These are phyloP conservation scores for Geotrichum histeridarum DNA, from an alignment of 1,139 yeast genomes.

Conservation along the genomic window DNA sequence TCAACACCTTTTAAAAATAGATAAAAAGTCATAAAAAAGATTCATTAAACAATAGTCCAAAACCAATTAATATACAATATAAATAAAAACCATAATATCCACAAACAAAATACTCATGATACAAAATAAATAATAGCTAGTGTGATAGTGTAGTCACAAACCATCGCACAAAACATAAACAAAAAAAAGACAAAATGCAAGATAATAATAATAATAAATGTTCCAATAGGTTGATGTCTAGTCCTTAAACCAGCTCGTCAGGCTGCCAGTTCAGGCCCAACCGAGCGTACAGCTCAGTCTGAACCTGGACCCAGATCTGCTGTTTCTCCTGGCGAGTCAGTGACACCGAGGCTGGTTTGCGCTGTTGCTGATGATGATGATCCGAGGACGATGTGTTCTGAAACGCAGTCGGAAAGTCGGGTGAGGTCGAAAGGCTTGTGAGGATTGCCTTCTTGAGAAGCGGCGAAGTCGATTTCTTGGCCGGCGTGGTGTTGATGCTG, in stretches of 20 bases:
- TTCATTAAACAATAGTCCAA: too few relatives aligned
- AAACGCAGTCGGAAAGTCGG: conserved; percentile 27
- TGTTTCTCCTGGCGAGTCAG: conserved; percentile 52
- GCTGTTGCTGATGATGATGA: not conserved
- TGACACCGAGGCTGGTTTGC: conserved; percentile 23
- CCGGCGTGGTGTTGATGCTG: conserved; percentile 9
- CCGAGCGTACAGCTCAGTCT: conserved; percentile 49
- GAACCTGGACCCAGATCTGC: conserved; percentile 56
- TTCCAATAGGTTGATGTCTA: too few relatives aligned
- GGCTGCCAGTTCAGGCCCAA: conserved; percentile 58
- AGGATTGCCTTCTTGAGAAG: conserved; percentile 33
- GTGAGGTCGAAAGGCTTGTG: conserved; percentile 32
- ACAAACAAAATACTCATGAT: too few relatives aligned
- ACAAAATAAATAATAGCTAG: too few relatives aligned
- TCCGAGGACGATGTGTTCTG: not conserved
- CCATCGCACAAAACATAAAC: too few relatives aligned
- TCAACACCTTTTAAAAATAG: too few relatives aligned
- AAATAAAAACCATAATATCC: too few relatives aligned
- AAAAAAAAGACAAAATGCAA: too few relatives aligned
- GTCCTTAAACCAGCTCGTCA: conserved; percentile 35
- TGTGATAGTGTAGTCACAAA: too few relatives aligned
- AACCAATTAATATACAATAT: too few relatives aligned
- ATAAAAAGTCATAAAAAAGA: too few relatives aligned
- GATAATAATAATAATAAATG: too few relatives aligned
- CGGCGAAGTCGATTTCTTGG: conserved; percentile 23